These are phyloP conservation scores for Neotropicomus parvogracilis DNA, from an alignment of 1,284 basidiomycete genomes.

Conservation along the genomic window DNA sequence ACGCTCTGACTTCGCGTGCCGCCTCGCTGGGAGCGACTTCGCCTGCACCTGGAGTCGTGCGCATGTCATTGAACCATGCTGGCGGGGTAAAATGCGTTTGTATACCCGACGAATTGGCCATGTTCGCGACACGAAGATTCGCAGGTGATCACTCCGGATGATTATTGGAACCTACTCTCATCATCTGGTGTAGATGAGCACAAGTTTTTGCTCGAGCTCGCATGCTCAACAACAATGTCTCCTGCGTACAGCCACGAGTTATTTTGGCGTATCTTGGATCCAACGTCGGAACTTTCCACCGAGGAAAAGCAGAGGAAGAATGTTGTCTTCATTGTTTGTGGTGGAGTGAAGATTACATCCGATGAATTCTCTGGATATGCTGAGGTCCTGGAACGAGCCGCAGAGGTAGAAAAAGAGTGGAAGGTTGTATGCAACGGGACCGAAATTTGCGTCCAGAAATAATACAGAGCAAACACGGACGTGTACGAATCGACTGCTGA, in stretches of 20 bases:
- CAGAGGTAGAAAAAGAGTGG: slow-evolving; percentile 32
- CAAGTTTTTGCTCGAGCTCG: slow-evolving; percentile 67
- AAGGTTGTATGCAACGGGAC: slow-evolving; percentile 40
- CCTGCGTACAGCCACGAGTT: slow-evolving; percentile 58
- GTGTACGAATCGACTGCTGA: background rate
- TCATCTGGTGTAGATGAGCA: slow-evolving; percentile 55
- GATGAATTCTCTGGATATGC: slow-evolving; percentile 50
- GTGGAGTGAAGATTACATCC: slow-evolving; percentile 53
- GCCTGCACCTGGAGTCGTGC: slow-evolving; percentile 56
- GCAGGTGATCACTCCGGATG: slow-evolving; percentile 41
- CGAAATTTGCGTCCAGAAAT: slow-evolving; percentile 29
- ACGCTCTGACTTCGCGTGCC: slow-evolving; percentile 57
- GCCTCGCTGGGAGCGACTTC: slow-evolving; percentile 68
- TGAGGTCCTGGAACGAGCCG: slow-evolving; percentile 36
- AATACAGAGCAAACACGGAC: background rate
- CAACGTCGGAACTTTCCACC: slow-evolving; percentile 42
- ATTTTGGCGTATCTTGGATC: slow-evolving; percentile 39
- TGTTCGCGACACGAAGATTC: slow-evolving; percentile 54
- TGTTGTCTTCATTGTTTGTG: slow-evolving; percentile 30
- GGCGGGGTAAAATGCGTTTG: slow-evolving; percentile 56
- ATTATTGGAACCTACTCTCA: slow-evolving; percentile 7
- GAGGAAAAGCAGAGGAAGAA: slow-evolving; percentile 21
- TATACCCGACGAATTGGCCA: slow-evolving; percentile 64
- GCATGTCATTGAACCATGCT: slow-evolving; percentile 55
- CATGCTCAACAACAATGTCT: slow-evolving; percentile 64